A percentile compares a stretch with the other conserved stretches of the same genome.
These are phyloP conservation scores for Penicillium brasilianum DNA, from an alignment of 2,329 filamentous ascomycete species.

Conservation along the genomic window DNA sequence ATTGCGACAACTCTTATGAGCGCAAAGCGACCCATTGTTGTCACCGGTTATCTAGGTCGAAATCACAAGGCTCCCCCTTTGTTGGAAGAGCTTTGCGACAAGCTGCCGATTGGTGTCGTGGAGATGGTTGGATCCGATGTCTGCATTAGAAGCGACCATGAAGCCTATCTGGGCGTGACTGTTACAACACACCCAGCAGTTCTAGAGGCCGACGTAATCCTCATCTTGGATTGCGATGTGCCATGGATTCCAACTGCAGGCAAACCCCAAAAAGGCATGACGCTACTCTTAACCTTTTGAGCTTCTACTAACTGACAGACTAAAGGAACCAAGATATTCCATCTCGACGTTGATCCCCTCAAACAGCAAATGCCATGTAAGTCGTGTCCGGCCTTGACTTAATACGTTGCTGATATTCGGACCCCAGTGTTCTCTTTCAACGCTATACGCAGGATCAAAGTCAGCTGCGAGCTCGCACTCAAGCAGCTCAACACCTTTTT, in stretches of 20 bases:
- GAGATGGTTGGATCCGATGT: conserved; percentile 56
- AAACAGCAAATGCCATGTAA: conserved; percentile 74
- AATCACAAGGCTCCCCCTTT: conserved; percentile 48
- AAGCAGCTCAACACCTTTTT: conserved; percentile 54
- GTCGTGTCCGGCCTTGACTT: conserved; percentile 62
- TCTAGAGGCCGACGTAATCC: conserved; percentile 75
- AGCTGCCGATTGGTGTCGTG: conserved; percentile 53
- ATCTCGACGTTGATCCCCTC: conserved; percentile 68
- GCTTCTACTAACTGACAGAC: conserved; percentile 27
- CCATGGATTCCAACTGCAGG: conserved; percentile 84
- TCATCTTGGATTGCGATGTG: conserved; percentile 85
- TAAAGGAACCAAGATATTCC: conserved; percentile 61
- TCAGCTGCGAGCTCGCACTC: conserved; percentile 52
- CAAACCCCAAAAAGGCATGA: conserved; percentile 47
- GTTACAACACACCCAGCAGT: conserved; percentile 76
- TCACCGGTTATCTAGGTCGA: conserved; percentile 56
- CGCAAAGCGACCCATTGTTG: conserved; percentile 53
- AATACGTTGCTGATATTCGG: not conserved
- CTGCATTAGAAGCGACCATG: conserved; percentile 49
- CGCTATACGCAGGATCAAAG: conserved; percentile 46
- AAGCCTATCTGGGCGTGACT: conserved; percentile 68
- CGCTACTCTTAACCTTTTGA: rapidly evolving
- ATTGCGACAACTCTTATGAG: conserved; percentile 48
- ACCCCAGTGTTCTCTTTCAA: conserved; percentile 52
- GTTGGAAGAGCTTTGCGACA: conserved; percentile 52